A percentile compares a stretch with the other conserved stretches of the same genome.
phyloP scores from a whole-genome alignment of 1,139 yeast genomes.

The Trichomonascaceae sp. region DNA sequence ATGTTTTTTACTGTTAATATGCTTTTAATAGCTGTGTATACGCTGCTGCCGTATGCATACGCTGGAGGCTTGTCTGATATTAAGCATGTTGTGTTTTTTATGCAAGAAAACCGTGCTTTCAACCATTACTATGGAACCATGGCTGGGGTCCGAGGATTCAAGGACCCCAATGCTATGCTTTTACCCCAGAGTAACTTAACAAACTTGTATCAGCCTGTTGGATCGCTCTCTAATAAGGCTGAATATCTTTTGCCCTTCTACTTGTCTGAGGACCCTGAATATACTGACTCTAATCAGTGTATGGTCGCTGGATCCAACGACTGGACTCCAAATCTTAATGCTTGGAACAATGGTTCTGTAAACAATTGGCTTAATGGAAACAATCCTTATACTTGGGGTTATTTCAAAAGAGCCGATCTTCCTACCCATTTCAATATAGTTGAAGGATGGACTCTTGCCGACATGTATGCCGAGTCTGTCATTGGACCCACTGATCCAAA shows the following conservation, averaged over 20 bases:
- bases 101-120: slow-evolving; percentile 29
- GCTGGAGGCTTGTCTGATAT: slow-evolving; percentile 11
- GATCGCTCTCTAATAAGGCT: slow-evolving; percentile 7
- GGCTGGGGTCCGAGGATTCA: slow-evolving; percentile 29
- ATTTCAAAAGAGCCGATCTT: slow-evolving; percentile 19
- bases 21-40: not conserved
- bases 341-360: slow-evolving; percentile 23
- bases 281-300: slow-evolving; percentile 22
- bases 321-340: slow-evolving; percentile 23
- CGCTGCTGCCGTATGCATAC: not conserved
- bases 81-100: slow-evolving; percentile 24
- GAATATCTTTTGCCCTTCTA: slow-evolving; percentile 18
- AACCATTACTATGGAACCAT: slow-evolving; percentile 27
- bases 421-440: slow-evolving; percentile 24
- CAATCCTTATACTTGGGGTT: slow-evolving; percentile 24
- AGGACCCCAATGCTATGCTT: slow-evolving; percentile 24
- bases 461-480: slow-evolving; percentile 26
- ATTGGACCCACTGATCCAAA: slow-evolving; percentile 27
- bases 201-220: slow-evolving; percentile 13
- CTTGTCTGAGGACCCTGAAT: slow-evolving; percentile 15
- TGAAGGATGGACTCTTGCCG: slow-evolving; percentile 25
- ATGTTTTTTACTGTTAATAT: not conserved
- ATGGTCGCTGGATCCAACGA: slow-evolving; percentile 22
- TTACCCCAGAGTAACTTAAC: slow-evolving; percentile 6
- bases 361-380: slow-evolving; percentile 24